Conservation (phyloP, 2,329 filamentous ascomycete genomes). For the Aspergillus fumigatus region DNA sequence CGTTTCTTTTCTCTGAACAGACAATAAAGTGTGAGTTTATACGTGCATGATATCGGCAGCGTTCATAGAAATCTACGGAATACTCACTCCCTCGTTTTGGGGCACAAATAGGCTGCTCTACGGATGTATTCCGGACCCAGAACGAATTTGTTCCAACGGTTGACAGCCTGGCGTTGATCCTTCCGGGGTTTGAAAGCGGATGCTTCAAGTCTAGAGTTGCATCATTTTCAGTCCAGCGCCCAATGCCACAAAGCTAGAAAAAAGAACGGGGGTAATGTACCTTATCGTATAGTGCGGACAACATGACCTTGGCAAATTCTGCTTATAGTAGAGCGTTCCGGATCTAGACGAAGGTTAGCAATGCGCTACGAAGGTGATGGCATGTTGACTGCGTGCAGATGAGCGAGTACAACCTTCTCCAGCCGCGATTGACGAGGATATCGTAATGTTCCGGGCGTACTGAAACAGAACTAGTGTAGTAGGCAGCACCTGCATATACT, state of each 20-base stretch:
- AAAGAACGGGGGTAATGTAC: conserved; percentile 17
- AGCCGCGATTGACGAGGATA: conserved; percentile 44
- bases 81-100: conserved; percentile 41
- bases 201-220: conserved; percentile 35
- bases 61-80: background rate
- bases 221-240: conserved; percentile 5
- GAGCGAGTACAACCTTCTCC: conserved; percentile 40
- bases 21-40: background rate
- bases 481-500: conserved; percentile 37
- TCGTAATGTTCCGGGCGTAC: conserved; percentile 46
- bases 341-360: conserved; percentile 32
- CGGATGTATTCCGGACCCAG: conserved; percentile 46
- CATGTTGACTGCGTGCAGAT: background rate
- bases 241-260: background rate
- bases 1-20: conserved; percentile 39
- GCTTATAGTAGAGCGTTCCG: conserved; percentile 48
- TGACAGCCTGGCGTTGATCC: conserved; percentile 46
- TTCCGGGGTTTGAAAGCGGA: conserved; percentile 40
- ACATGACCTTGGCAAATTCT: conserved; percentile 67
- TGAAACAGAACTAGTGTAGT: conserved; percentile 43
- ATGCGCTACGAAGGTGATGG: background rate
- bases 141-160: conserved; percentile 46
- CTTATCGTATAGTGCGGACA: conserved; percentile 72
- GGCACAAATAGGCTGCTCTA: conserved; percentile 42
- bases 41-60: background rate